Conservation (phyloP, 805 yeast species). For the Starmerella gropengiesseri region DNA sequence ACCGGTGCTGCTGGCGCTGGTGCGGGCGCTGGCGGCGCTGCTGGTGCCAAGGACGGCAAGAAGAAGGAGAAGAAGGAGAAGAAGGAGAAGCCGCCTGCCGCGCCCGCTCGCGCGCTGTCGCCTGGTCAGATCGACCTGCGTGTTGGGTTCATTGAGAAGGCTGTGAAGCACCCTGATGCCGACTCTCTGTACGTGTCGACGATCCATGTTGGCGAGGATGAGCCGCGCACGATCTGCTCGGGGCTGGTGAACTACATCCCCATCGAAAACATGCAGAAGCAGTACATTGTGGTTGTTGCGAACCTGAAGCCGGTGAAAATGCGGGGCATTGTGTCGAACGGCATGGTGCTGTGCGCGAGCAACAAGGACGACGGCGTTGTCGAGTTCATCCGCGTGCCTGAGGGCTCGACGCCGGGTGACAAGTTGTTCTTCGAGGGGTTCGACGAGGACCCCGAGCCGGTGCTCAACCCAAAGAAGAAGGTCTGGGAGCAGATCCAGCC, state of each 20-base stretch:
- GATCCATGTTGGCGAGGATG: slow-evolving; percentile 90
- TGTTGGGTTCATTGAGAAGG: slow-evolving; percentile 95
- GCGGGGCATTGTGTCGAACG: slow-evolving; percentile 93
- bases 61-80: slow-evolving; percentile 33
- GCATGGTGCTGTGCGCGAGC: slow-evolving; percentile 90
- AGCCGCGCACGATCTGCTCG: slow-evolving; percentile 96
- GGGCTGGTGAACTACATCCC: slow-evolving; percentile 86
- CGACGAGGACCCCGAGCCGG: slow-evolving; percentile 81
- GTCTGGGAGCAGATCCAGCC: slow-evolving; percentile 95
- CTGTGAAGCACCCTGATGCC: slow-evolving; percentile 94
- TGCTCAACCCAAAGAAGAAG: slow-evolving; percentile 95
- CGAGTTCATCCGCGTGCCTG: slow-evolving; percentile 92
- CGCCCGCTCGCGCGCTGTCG: slow-evolving; percentile 29
- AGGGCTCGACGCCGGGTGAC: slow-evolving; percentile 88
- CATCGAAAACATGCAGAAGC: slow-evolving; percentile 89
- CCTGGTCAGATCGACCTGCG: slow-evolving; percentile 86
- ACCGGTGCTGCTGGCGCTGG: background rate
- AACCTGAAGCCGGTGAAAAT: slow-evolving; percentile 94
- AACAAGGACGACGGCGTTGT: slow-evolving; percentile 50
- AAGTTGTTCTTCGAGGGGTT: slow-evolving; percentile 88
- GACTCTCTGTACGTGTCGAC: slow-evolving; percentile 94
- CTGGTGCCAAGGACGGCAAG: slow-evolving; percentile 13
- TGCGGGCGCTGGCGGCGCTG: slow-evolving; percentile 14
- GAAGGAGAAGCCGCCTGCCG: slow-evolving; percentile 47
- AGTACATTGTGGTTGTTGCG: slow-evolving; percentile 82